phyloP scores from a whole-genome alignment of 495 filamentous ascomycete species.

The Talaromyces proteolyticus region DNA sequence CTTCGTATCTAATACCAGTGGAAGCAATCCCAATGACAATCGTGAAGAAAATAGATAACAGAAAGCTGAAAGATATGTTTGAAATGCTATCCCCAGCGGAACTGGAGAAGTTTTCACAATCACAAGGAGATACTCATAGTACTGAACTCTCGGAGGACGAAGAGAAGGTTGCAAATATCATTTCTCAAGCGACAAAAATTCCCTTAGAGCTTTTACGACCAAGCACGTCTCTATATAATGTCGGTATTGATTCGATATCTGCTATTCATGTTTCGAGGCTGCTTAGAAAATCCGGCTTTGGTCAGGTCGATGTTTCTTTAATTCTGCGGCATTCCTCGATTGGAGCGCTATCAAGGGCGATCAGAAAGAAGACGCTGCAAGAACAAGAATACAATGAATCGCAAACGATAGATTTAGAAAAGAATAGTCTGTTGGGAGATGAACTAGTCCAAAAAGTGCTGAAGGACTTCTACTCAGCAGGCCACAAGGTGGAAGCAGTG shows the following conservation, averaged over 20 bases:
- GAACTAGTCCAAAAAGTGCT: constrained; percentile 8
- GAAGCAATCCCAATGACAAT: constrained; percentile 55
- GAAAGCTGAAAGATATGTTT: constrained; percentile 27
- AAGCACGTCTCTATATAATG: constrained; percentile 50
- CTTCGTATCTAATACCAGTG: constrained; percentile 61
- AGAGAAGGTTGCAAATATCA: constrained; percentile 37
- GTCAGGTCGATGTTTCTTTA: constrained; percentile 49
- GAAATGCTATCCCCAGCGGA: constrained; percentile 12
- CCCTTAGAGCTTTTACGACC: constrained; percentile 35
- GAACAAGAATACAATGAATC: neutral
- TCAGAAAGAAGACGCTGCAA: constrained; percentile 14
- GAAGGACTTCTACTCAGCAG: constrained; percentile 14
- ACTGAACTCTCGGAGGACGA: constrained; percentile 31
- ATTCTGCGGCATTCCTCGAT: constrained; percentile 59
- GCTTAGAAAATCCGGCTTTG: constrained; percentile 34
- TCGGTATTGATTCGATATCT: constrained; percentile 78
- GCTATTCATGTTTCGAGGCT: constrained; percentile 60
- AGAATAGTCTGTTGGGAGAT: constrained; percentile 9
- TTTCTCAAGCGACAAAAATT: constrained; percentile 43
- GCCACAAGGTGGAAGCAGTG: constrained; percentile 41
- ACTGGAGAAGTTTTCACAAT: constrained; percentile 20
- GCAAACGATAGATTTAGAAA: neutral
- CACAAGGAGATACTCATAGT: constrained; percentile 8
- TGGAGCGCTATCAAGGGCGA: constrained; percentile 40
- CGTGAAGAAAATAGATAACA: constrained; percentile 58